Conservation (phyloP, 257 asterid species). For the Avicennia marina region DNA sequence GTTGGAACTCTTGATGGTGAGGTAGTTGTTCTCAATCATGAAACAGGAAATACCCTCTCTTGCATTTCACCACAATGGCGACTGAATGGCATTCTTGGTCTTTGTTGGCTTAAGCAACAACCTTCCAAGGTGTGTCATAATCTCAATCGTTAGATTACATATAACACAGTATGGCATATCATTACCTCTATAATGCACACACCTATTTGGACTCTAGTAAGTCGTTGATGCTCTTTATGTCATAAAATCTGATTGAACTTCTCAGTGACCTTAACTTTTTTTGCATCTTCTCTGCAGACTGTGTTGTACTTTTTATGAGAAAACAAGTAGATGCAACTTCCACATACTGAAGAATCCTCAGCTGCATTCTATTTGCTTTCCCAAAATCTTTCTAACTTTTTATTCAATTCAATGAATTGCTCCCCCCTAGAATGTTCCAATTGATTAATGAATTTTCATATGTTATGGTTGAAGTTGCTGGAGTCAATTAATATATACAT, state of each 20-base stretch:
- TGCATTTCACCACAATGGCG: constrained; percentile 34
- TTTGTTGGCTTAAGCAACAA: constrained; percentile 73
- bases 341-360: neutral
- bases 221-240: neutral
- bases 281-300: no score
- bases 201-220: neutral
- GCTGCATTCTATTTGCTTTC: neutral
- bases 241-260: neutral
- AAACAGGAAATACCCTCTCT: constrained; percentile 41
- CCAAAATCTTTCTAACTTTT: neutral
- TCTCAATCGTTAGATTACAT: neutral
- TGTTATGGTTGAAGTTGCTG: neutral
- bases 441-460: no score
- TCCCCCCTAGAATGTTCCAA: no score
- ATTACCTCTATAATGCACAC: neutral
- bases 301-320: neutral
- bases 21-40: constrained; percentile 65
- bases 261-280: neutral
- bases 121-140: constrained; percentile 57
- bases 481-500: neutral
- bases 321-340: no score
- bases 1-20: constrained; percentile 89
- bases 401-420: no score
- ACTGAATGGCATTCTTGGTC: constrained; percentile 52
- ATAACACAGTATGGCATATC: neutral